Evolutionary conservation across 2,329 filamentous ascomycete species (phyloP).

Genomic region (Hypoxylon sp.): DNA sequence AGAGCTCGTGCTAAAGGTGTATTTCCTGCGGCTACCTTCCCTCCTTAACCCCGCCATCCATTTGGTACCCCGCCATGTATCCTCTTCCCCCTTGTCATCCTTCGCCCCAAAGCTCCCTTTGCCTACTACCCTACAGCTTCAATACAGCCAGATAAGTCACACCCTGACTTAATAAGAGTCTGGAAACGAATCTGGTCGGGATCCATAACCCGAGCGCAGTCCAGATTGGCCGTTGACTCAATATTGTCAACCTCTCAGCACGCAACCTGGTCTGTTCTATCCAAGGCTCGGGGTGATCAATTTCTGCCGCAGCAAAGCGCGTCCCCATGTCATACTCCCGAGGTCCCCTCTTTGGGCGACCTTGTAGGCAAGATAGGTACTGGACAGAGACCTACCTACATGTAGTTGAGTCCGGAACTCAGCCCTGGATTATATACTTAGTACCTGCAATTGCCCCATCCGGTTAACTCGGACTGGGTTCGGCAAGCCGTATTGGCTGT

Average conservation of each 20-base stretch:
- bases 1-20: conserved; percentile 41
- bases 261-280: conserved; percentile 10
- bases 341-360: neutral
- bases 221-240: conserved; percentile 22
- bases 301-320: conserved; percentile 42
- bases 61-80: conserved; percentile 34
- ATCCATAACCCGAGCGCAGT: conserved; percentile 32
- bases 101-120: conserved; percentile 3
- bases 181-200: conserved; percentile 30
- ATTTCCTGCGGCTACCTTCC: conserved; percentile 36
- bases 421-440: conserved; percentile 9
- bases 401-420: conserved; percentile 23
- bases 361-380: neutral
- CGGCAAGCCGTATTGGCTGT: conserved; percentile 39
- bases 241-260: conserved; percentile 10
- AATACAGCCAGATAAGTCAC: neutral
- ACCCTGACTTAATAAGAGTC: conserved; percentile 23
- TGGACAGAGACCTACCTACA: conserved; percentile 1
- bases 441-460: conserved; percentile 31
- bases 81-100: conserved; percentile 26
- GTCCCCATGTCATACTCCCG: conserved; percentile 8
- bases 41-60: conserved; percentile 28
- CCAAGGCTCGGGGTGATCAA: conserved; percentile 8
- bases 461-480: conserved; percentile 38
- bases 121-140: neutral